Percentiles rank a stretch among this genome's conserved stretches.
phyloP scores from a whole-genome alignment of 768 basidiomycete genomes.

The Tricholoma hemisulphureum region DNA sequence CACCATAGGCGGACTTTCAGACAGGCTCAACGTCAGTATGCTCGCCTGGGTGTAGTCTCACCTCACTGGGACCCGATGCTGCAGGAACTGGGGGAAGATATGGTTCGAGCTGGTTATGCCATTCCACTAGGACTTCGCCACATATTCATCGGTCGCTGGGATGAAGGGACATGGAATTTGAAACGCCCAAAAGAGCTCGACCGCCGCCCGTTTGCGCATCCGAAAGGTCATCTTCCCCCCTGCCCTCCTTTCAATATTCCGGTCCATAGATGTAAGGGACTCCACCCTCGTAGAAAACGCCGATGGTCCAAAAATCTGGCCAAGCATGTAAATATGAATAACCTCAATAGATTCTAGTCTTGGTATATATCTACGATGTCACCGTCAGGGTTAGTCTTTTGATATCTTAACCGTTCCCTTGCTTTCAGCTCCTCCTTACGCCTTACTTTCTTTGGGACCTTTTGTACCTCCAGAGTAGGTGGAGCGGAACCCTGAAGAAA shows the following conservation, averaged over 20 bases:
- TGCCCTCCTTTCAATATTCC: neutral
- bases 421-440: neutral
- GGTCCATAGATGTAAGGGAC: neutral
- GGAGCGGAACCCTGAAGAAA: conserved; percentile 41
- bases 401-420: conserved; percentile 6
- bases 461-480: neutral
- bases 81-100: conserved; percentile 16
- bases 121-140: conserved; percentile 18
- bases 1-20: conserved; percentile 1
- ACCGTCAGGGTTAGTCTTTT: conserved; percentile 3
- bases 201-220: conserved; percentile 14
- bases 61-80: conserved; percentile 13
- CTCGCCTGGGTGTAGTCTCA: neutral
- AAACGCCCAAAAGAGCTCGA: conserved; percentile 1
- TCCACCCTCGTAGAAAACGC: neutral
- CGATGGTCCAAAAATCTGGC: neutral
- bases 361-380: conserved; percentile 8
- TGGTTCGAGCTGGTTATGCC: conserved; percentile 15
- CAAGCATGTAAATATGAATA: neutral
- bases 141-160: conserved; percentile 17
- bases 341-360: conserved; percentile 1
- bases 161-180: conserved; percentile 6
- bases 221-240: neutral
- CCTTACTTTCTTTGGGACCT: conserved; percentile 1
- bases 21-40: neutral